Conservation (phyloP, 768 basidiomycete species). For the Lentinus tigrinus region DNA sequence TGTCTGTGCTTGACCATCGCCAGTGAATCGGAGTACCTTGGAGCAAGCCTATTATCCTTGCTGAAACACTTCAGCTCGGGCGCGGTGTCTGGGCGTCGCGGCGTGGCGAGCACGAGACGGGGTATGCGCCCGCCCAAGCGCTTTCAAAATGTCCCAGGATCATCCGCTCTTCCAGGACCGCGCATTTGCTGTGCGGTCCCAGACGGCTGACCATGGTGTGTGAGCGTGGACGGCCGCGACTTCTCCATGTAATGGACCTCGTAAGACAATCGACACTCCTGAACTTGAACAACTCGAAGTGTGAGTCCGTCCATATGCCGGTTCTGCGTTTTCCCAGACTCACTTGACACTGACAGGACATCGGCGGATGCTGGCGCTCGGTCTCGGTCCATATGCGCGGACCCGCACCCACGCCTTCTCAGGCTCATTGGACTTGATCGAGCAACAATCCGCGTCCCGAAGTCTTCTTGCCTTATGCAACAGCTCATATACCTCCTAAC, state of each 20-base stretch:
- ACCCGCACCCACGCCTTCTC: slow-evolving; percentile 4
- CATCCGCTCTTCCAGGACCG: not conserved
- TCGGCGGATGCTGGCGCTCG: slow-evolving; percentile 9
- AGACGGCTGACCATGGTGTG: not conserved
- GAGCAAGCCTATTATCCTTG: not conserved
- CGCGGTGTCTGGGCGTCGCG: too few relatives aligned
- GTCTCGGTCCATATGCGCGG: not conserved
- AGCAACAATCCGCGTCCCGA: too few relatives aligned
- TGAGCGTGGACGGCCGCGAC: too few relatives aligned
- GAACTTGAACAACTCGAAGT: too few relatives aligned
- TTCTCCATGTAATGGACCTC: too few relatives aligned
- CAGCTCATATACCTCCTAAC: not conserved
- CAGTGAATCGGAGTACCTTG: too few relatives aligned
- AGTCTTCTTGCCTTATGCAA: too few relatives aligned
- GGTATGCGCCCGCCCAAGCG: too few relatives aligned
- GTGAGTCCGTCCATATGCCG: not conserved
- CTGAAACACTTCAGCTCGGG: not conserved
- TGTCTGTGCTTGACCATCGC: not conserved
- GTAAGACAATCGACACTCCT: too few relatives aligned
- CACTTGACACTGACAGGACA: not conserved
- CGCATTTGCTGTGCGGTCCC: not conserved
- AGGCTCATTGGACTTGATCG: too few relatives aligned
- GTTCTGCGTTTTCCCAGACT: not conserved
- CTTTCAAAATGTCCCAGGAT: too few relatives aligned
- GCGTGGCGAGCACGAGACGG: too few relatives aligned